These are phyloP conservation scores for Lathyrus aphaca DNA, from an alignment of 306 rosid species.

Conservation along the genomic window DNA sequence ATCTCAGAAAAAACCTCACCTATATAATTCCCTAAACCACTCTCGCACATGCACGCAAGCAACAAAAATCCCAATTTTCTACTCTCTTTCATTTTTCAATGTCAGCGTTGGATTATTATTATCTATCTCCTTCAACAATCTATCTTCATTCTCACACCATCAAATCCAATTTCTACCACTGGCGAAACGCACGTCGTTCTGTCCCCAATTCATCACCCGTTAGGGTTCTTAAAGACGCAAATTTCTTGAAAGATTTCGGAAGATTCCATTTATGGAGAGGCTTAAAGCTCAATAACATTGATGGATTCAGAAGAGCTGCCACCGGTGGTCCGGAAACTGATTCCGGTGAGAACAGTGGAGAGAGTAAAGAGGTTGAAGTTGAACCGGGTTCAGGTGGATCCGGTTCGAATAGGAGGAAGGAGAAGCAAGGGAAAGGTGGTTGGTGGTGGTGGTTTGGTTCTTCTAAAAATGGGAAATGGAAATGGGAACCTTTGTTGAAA, in stretches of 20 bases:
- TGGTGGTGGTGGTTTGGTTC: conserved; percentile 64
- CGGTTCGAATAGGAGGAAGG: conserved; percentile 66
- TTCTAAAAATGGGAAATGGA: conserved; percentile 77
- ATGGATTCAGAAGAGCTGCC: conserved; percentile 24
- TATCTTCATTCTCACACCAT: conserved; percentile 47
- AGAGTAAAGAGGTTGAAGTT: conserved; percentile 55
- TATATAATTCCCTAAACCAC: background rate
- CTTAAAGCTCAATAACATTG: conserved; percentile 38
- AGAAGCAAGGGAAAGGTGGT: conserved; percentile 76
- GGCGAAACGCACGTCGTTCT: conserved; percentile 47
- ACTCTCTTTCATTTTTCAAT: conserved; percentile 35
- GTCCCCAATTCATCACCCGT: conserved; percentile 43
- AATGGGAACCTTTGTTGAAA: conserved; percentile 88
- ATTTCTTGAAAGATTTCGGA: conserved; percentile 42
- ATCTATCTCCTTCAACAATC: conserved; percentile 59
- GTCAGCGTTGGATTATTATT: conserved; percentile 73
- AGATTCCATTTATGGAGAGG: conserved; percentile 61
- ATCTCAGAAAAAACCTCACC: conserved; percentile 20
- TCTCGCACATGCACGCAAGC: conserved; percentile 18
- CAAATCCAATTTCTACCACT: conserved; percentile 9
- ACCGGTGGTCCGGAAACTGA: conserved; percentile 69
- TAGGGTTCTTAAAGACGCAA: conserved; percentile 39
- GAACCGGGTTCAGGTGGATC: conserved; percentile 57
- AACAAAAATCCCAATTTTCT: conserved; percentile 26
- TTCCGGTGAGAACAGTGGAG: conserved; percentile 78